Evolutionary conservation across 257 asterid species (phyloP).

Genomic region (Capsicum pubescens): DNA sequence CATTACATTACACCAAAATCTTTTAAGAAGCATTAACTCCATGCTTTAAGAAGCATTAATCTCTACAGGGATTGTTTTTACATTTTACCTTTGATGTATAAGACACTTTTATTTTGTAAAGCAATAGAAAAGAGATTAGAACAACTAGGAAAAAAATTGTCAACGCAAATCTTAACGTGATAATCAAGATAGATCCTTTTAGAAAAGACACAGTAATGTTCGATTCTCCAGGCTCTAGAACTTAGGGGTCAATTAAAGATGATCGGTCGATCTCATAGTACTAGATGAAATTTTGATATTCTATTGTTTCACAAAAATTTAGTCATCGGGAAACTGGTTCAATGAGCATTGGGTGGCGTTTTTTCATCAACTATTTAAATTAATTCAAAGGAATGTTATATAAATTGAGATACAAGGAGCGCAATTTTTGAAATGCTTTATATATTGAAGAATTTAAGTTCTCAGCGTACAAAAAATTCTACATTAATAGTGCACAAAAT

Average conservation of each 20-base stretch:
- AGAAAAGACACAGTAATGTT: neutral
- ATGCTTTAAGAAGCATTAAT: too few relatives aligned
- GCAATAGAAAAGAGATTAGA: neutral
- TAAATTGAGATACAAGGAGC: neutral
- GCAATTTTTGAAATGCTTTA: neutral
- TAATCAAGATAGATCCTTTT: neutral
- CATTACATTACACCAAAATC: too few relatives aligned
- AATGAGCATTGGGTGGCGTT: neutral
- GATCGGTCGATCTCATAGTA: too few relatives aligned
- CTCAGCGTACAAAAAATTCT: too few relatives aligned
- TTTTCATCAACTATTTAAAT: neutral
- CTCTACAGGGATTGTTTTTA: neutral
- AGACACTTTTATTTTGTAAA: neutral
- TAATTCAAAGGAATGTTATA: neutral
- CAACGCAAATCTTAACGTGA: neutral
- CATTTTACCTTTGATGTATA: neutral
- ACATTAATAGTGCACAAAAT: too few relatives aligned
- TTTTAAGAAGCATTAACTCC: too few relatives aligned
- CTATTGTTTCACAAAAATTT: too few relatives aligned
- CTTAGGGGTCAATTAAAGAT: neutral
- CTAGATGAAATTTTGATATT: too few relatives aligned
- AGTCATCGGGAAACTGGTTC: too few relatives aligned
- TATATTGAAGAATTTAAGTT: too few relatives aligned
- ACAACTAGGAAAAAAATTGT: fast-evolving
- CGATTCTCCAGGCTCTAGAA: neutral